phyloP scores from a whole-genome alignment of 352 stramenopile genomes.

The Pythium chondricola region DNA sequence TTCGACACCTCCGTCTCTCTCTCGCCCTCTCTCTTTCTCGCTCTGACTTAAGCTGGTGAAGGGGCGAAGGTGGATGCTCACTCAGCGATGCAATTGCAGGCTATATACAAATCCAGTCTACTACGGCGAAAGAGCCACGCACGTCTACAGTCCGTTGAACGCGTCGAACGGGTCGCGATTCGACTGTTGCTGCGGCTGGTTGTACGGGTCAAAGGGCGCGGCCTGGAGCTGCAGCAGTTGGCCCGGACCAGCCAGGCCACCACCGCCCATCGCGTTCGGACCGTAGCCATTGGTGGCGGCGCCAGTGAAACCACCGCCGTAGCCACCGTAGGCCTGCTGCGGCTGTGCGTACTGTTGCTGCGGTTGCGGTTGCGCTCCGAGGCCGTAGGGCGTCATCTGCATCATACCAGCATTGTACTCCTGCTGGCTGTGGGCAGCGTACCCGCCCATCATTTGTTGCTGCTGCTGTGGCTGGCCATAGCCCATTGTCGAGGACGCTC shows the following conservation, averaged over 20 bases:
- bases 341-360: slow-evolving; percentile 23
- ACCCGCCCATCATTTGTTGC: slow-evolving; percentile 14
- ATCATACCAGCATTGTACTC: slow-evolving; percentile 60
- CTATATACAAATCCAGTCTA: too few species aligned
- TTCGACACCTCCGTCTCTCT: too few species aligned
- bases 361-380: slow-evolving; percentile 21
- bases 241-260: slow-evolving; percentile 43
- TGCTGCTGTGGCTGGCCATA: slow-evolving; percentile 16
- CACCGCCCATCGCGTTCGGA: slow-evolving; percentile 20
- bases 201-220: slow-evolving; percentile 39
- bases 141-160: slow-evolving; percentile 74
- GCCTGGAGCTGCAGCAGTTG: slow-evolving; percentile 74
- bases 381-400: slow-evolving; percentile 76
- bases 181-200: slow-evolving; percentile 38
- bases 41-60: too few species aligned
- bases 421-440: slow-evolving; percentile 29
- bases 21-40: too few species aligned
- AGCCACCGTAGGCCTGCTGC: slow-evolving; percentile 25
- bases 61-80: too few species aligned
- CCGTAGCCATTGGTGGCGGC: not conserved
- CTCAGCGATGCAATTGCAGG: too few species aligned
- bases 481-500: slow-evolving; percentile 31
- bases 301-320: slow-evolving; percentile 10
- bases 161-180: slow-evolving; percentile 65
- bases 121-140: too few species aligned